Evolutionary conservation across 805 yeast genomes (phyloP).

Genomic region (Lipomyces japonicus): DNA sequence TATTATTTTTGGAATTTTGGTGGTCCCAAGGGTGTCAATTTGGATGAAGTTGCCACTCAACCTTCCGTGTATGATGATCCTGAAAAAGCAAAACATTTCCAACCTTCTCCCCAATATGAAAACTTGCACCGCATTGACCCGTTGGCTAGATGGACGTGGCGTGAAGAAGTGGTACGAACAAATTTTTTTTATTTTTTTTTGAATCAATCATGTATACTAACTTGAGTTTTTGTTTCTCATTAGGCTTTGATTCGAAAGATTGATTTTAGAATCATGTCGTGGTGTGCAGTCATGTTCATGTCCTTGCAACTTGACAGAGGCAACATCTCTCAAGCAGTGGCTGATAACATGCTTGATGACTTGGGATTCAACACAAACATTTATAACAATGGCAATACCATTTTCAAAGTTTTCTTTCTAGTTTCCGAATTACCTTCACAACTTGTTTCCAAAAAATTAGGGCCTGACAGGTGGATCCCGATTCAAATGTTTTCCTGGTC

Average conservation of each 20-base stretch:
- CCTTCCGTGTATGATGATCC: conserved; percentile 29
- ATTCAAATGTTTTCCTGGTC: conserved; percentile 55
- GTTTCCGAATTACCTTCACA: conserved; percentile 64
- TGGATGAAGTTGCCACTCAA: conserved; percentile 18
- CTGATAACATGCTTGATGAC: conserved; percentile 53
- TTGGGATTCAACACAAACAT: conserved; percentile 48
- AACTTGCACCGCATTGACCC: conserved; percentile 51
- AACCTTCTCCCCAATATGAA: conserved; percentile 20
- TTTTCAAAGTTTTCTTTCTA: conserved; percentile 51
- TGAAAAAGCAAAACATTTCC: conserved; percentile 5
- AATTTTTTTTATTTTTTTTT: too few relatives aligned
- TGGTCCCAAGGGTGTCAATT: conserved; percentile 8
- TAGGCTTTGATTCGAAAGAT: conserved; percentile 45
- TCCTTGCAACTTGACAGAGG: conserved; percentile 56
- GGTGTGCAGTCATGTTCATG: conserved; percentile 55
- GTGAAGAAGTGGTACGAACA: conserved; percentile 49
- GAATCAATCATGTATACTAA: too few relatives aligned
- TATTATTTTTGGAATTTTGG: conserved; percentile 19
- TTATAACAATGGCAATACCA: conserved; percentile 38
- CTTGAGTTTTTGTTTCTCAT: too few relatives aligned
- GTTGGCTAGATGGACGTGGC: conserved; percentile 49
- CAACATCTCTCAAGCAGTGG: conserved; percentile 52
- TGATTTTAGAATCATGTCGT: conserved; percentile 50
- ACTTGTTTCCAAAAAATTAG: conserved; percentile 57
- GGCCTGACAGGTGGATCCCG: conserved; percentile 63